Evolutionary conservation across 2,329 filamentous ascomycete species (phyloP), one percentile per base, ranked within the genome.

Genomic region (Knoxdaviesia proteae): DNA sequence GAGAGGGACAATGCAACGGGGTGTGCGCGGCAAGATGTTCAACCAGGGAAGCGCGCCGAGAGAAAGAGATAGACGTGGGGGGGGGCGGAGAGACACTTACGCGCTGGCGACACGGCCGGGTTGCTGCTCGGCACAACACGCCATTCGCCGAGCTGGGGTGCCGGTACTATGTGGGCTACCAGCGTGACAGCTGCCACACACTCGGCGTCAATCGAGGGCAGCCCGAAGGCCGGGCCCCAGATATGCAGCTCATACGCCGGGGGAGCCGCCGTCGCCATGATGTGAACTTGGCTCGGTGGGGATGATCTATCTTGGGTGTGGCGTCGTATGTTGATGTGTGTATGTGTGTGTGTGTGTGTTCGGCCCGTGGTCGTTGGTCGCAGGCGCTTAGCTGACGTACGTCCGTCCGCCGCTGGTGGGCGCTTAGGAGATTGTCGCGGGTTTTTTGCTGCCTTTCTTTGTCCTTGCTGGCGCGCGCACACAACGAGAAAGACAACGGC

Each of bases 181-280:
- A 87, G 87, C 42, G 82, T 75, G 49, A 94, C 75, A 38, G 80
- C 69, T 32, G 87, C 87, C 47, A 93, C 73, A 56, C 87, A 96
- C 64, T 93, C 83, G 39, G 88, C 68, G 54, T 96, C 87, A 52
- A 96, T 80, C 38, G 90, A 96, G 9, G 88, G 79, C 38, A 94
- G 72, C 36, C 77, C 77, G 58, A 94, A 93, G 36, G 83, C 87
- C 43, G 84, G 78, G 41, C 87, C 87, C 80, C 87, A 93, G 54
- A 94, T 71, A 61, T 94, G 81, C 46, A 98, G 72, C 61, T 88
- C 74, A 38, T 38, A 45, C 20, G 8, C 34, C 9, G 9, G 11
- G 11, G 34, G 9, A 9, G 9, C 34, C 8, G 34, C 11, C 34
- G 11, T 36, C 9, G 34, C 34, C 11, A 36, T 36, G 9, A 9